phyloP scores from a whole-genome alignment of 176 grass and related monocot genomes.

The Alloteropsis semialata region DNA sequence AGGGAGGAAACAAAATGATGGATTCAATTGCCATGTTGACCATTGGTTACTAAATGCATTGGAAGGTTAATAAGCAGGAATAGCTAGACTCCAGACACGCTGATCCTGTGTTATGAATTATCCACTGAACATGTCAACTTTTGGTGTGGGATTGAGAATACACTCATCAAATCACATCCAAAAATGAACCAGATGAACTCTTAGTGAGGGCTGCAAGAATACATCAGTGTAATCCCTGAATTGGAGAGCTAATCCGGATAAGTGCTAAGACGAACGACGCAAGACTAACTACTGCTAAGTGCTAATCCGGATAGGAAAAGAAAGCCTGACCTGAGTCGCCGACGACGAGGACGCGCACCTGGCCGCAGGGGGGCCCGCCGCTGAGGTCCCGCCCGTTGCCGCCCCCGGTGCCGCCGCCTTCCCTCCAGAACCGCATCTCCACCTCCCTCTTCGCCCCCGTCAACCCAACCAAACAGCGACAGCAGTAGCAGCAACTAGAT shows the following conservation, averaged over 20 bases:
- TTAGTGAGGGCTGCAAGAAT: background rate
- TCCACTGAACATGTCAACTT: background rate
- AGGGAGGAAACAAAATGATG: background rate
- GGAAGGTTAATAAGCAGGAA: background rate
- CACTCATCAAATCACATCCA: background rate
- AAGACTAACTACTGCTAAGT: background rate
- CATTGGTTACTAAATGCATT: background rate
- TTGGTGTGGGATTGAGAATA: background rate
- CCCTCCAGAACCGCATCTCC: slow-evolving; percentile 64
- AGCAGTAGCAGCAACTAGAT: slow-evolving; percentile 31
- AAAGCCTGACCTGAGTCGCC: slow-evolving; percentile 65
- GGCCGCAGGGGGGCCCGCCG: slow-evolving; percentile 59
- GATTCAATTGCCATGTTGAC: background rate
- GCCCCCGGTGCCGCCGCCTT: slow-evolving; percentile 24
- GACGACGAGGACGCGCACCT: slow-evolving; percentile 75
- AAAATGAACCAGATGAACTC: background rate
- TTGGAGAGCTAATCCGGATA: background rate
- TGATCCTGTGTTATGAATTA: background rate
- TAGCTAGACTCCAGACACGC: background rate
- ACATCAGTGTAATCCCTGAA: background rate
- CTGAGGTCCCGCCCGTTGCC: slow-evolving; percentile 41
- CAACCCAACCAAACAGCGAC: background rate
- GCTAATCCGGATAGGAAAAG: background rate
- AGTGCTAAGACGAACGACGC: background rate
- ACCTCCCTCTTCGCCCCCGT: background rate